These are phyloP conservation scores for Candida schatavii DNA, from an alignment of 805 yeast species.

Conservation along the genomic window DNA sequence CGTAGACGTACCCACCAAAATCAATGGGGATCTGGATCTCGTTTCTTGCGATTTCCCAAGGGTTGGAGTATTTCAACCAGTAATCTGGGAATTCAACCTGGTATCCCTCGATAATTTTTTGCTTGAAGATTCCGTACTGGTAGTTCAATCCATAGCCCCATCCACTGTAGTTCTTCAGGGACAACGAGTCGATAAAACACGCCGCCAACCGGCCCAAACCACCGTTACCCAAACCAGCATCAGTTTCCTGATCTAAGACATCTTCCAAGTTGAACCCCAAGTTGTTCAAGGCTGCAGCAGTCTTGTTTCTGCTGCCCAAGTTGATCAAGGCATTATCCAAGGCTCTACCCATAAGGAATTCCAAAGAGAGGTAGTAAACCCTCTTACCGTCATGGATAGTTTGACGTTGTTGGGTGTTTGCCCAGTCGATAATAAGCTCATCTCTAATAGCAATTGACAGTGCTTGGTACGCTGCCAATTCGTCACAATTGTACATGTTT, in stretches of 20 bases:
- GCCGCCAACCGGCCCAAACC: constrained; percentile 95
- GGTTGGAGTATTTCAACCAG: constrained; percentile 85
- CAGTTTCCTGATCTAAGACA: constrained; percentile 80
- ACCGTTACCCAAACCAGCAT: constrained; percentile 94
- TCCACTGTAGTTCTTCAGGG: constrained; percentile 84
- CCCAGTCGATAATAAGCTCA: constrained; percentile 81
- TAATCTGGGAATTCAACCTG: constrained; percentile 95
- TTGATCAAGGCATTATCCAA: constrained; percentile 91
- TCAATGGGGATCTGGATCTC: constrained; percentile 89
- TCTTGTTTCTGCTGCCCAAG: constrained; percentile 60
- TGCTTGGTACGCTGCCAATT: constrained; percentile 89
- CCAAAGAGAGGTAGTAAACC: constrained; percentile 81
- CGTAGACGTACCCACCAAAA: constrained; percentile 79
- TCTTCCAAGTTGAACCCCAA: constrained; percentile 89
- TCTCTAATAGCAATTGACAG: constrained; percentile 78
- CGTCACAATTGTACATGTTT: constrained; percentile 87
- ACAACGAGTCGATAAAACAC: constrained; percentile 85
- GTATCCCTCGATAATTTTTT: constrained; percentile 84
- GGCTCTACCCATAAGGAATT: constrained; percentile 92
- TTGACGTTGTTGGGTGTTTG: constrained; percentile 87
- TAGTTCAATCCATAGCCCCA: constrained; percentile 97
- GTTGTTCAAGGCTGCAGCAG: constrained; percentile 48
- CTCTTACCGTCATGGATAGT: constrained; percentile 82
- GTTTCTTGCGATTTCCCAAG: constrained; percentile 88
- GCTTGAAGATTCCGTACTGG: constrained; percentile 91